A percentile compares a stretch with the other conserved stretches of the same genome.
Conservation (phyloP, 139 green algal species). For the Deuterostichococcus epilithicus region DNA sequence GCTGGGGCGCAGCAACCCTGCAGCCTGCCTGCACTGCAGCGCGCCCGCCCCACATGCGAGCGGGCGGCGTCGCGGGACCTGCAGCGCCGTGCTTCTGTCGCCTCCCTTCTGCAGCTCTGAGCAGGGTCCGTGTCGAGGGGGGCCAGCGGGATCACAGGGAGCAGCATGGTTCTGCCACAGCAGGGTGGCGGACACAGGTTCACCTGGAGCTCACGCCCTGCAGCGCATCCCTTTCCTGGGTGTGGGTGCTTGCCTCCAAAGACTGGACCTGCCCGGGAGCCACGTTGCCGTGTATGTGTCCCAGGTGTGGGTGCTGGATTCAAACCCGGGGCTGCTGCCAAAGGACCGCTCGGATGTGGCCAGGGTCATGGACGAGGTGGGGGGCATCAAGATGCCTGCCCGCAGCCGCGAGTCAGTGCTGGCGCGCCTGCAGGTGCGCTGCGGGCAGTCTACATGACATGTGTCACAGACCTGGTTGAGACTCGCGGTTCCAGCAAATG, state of each 20-base stretch:
- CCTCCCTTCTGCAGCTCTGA: background rate
- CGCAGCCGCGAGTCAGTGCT: conserved; percentile 45
- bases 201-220: too few species aligned
- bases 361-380: conserved; percentile 32
- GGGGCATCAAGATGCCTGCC: conserved; percentile 48
- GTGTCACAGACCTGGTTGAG: background rate
- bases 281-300: background rate
- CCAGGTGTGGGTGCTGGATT: conserved; percentile 78
- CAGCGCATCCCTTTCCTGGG: too few species aligned
- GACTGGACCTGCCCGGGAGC: background rate
- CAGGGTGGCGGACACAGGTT: too few species aligned
- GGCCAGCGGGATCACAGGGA: background rate
- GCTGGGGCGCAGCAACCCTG: background rate
- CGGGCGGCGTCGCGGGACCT: background rate
- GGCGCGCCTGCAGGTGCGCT: conserved; percentile 9
- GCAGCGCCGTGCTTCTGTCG: background rate
- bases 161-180: background rate
- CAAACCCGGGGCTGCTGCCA: conserved; percentile 39
- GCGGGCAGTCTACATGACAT: conserved; percentile 5
- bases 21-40: background rate
- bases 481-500: background rate
- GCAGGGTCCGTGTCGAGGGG: background rate
- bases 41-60: background rate
- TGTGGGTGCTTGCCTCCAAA: background rate
- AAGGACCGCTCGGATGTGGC: conserved; percentile 21